Conservation (phyloP, 2,329 filamentous ascomycete genomes). For the Claviceps fusiformis region DNA sequence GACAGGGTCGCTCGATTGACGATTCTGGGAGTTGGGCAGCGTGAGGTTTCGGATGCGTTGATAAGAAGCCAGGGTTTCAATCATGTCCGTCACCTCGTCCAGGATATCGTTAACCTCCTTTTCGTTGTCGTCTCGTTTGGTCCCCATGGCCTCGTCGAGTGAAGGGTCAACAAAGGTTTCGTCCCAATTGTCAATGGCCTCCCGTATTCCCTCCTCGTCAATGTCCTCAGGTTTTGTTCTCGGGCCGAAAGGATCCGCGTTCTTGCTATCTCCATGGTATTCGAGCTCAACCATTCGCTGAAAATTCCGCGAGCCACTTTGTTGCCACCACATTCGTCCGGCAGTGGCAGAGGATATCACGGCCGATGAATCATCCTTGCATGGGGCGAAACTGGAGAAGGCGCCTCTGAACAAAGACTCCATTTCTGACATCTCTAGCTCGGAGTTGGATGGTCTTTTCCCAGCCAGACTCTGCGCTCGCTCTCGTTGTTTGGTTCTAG, state of each 20-base stretch:
- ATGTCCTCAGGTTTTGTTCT: constrained; percentile 24
- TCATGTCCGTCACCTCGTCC: constrained; percentile 58
- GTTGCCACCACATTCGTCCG: constrained; percentile 65
- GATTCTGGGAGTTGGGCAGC: constrained; percentile 49
- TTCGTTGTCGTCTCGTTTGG: constrained; percentile 44
- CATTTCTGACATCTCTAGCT: constrained; percentile 51
- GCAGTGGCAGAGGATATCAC: constrained; percentile 55
- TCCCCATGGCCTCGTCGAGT: constrained; percentile 37
- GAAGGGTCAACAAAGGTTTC: constrained; percentile 43
- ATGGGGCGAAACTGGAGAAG: constrained; percentile 69
- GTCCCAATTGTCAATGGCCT: constrained; percentile 46
- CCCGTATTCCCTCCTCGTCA: constrained; percentile 38
- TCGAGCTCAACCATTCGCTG: constrained; percentile 48
- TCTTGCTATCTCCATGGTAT: constrained; percentile 26
- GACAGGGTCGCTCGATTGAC: constrained; percentile 47
- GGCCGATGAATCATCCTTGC: constrained; percentile 58
- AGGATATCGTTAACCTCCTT: constrained; percentile 59
- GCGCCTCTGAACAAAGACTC: constrained; percentile 63
- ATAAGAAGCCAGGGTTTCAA: constrained; percentile 64
- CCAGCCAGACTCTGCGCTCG: constrained; percentile 54
- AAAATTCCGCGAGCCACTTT: constrained; percentile 50
- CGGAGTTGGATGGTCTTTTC: constrained; percentile 40
- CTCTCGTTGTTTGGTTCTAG: constrained; percentile 54
- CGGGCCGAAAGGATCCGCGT: constrained; percentile 20
- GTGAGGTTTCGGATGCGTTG: constrained; percentile 66